Conservation (phyloP, 371 early-diverging fungal species). For the Mucor irregularis region DNA sequence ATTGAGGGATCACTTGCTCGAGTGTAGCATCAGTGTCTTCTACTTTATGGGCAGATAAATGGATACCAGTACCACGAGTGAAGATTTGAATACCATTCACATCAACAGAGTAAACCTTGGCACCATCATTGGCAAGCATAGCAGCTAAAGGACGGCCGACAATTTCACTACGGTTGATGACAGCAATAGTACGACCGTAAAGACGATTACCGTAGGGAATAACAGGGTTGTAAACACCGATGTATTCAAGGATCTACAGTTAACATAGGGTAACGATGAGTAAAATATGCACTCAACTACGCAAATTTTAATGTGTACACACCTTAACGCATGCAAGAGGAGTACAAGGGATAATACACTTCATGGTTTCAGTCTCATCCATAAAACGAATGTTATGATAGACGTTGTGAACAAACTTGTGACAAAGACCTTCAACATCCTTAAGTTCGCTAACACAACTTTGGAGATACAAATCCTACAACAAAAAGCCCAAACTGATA, state of each 20-base stretch:
- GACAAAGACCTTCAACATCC: conserved; percentile 96
- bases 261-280: neutral
- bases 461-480: conserved; percentile 89
- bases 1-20: conserved; percentile 79
- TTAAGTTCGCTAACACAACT: conserved; percentile 85
- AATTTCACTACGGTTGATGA: conserved; percentile 95
- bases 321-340: conserved; percentile 94
- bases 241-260: conserved; percentile 80
- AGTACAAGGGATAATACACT: conserved; percentile 96
- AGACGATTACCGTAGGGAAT: conserved; percentile 92
- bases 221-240: conserved; percentile 91
- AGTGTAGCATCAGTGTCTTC: conserved; percentile 69
- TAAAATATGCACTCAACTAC: neutral
- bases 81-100: conserved; percentile 88
- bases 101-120: conserved; percentile 94
- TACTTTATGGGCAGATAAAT: conserved; percentile 79
- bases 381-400: conserved; percentile 94
- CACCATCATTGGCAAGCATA: conserved; percentile 96
- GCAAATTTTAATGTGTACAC: neutral
- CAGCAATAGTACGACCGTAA: conserved; percentile 90
- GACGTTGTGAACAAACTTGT: conserved; percentile 90
- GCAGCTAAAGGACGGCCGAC: conserved; percentile 98
- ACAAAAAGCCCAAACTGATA: neutral
- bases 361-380: conserved; percentile 78
- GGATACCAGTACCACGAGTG: conserved; percentile 80